Conservation (phyloP, 202 grass and related monocot genomes). For the Thinopyrum obtusiflorum region DNA sequence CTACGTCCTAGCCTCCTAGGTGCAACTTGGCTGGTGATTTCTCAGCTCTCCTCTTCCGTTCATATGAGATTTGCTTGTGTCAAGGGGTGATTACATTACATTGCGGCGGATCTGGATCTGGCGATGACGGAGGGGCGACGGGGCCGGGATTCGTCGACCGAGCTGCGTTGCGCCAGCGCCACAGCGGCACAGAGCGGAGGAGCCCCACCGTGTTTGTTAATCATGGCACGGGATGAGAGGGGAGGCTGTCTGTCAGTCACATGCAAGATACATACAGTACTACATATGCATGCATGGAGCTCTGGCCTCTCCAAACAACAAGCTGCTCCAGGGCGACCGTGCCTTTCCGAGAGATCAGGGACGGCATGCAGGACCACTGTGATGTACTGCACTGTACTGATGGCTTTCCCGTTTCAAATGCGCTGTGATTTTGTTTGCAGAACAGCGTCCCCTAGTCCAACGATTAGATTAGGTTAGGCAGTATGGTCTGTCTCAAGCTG, state of each 20-base stretch:
- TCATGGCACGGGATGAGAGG: background rate
- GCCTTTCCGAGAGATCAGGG: conserved; percentile 27
- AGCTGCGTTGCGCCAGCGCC: background rate
- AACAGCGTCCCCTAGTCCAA: background rate
- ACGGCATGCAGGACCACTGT: background rate
- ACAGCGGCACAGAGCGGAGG: background rate
- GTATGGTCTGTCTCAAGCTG: background rate
- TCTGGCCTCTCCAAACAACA: background rate
- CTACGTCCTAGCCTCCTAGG: too few relatives aligned
- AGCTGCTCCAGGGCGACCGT: background rate
- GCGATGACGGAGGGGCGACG: background rate
- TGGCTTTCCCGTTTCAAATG: background rate
- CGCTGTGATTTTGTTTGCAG: background rate
- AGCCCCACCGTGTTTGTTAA: conserved; percentile 29
- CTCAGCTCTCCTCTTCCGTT: background rate
- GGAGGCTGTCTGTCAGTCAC: background rate
- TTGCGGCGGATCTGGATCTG: background rate
- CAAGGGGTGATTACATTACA: too few relatives aligned
- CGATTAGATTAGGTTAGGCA: background rate
- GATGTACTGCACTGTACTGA: background rate
- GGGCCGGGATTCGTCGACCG: background rate
- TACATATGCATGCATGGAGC: conserved; percentile 13
- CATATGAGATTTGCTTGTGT: too few relatives aligned
- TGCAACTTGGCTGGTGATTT: background rate
- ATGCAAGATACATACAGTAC: too few relatives aligned